These are phyloP conservation scores for Gynostemma pentaphyllum DNA, from an alignment of 306 rosid species.

Conservation along the genomic window DNA sequence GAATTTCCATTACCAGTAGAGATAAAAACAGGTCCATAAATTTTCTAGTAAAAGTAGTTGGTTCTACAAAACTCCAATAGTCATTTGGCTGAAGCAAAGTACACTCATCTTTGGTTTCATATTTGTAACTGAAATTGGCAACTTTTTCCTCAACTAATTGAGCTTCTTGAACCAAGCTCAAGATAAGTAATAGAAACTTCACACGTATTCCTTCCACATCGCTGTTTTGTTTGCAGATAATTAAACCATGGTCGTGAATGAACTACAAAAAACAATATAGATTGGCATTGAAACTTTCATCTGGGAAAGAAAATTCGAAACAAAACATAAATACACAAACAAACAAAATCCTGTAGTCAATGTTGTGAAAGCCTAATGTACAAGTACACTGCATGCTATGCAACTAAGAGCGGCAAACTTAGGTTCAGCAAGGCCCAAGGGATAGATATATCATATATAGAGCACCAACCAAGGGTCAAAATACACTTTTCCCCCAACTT, in stretches of 20 bases:
- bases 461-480: neutral
- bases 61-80: constrained; percentile 25
- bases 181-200: constrained; percentile 58
- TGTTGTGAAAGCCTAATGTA: neutral
- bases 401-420: neutral
- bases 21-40: constrained; percentile 33
- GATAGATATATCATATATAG: neutral
- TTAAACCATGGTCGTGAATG: constrained; percentile 33
- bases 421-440: neutral
- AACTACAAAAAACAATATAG: constrained; percentile 37
- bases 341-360: neutral
- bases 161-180: constrained; percentile 71
- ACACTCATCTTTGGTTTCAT: constrained; percentile 22
- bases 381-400: neutral
- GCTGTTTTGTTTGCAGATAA: constrained; percentile 38
- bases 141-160: constrained; percentile 50
- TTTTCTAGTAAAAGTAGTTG: constrained; percentile 30
- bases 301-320: neutral
- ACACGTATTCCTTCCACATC: constrained; percentile 31
- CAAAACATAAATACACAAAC: neutral
- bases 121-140: constrained; percentile 24
- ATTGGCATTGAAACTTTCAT: constrained; percentile 14
- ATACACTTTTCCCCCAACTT: neutral
- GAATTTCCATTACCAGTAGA: constrained; percentile 46
- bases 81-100: constrained; percentile 23